Evolutionary conservation across 2,329 filamentous ascomycete species (phyloP), one percentile per base, ranked within the genome.

Genomic region (Fusarium humuli): DNA sequence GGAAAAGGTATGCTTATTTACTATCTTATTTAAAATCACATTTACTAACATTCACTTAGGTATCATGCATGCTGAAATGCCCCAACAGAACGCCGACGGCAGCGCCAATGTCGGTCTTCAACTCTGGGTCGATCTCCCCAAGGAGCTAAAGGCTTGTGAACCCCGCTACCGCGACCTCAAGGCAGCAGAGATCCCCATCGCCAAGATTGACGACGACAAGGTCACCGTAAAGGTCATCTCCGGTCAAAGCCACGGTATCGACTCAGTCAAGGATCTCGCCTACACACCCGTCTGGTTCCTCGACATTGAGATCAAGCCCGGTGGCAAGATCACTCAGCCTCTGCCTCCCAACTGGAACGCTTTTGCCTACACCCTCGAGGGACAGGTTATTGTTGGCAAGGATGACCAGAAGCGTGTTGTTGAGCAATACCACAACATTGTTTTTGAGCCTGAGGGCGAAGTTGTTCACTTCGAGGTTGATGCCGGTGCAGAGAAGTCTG

Each of bases 271-370:
- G 78, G 94, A 98, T 77, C 84, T 98, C 46, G 94, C 95, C 16
- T 98, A 98, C 81, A 98, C 95, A 3, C 96, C 96, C 0, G 94
- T 98, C n/a, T 98, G 95, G 95, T 86, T 97, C 67, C 85, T 98
- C 46, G 95, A 98, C 78, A 84, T 98, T 54, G 90, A 88, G 22
- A 88, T 98, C 56, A 83, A 89, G 75, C 94, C 94, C 0, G 95
- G 95, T 56, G 94, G 93, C 48, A 88, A 85, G 63, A 84, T 98
- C 71, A 85, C 84, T 23, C 95, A 98, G 82, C 80, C 87, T 7
- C 77, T 98, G 5, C 95, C 95, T 0, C 82, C 85, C 67, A 91
- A 90, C 29, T 98, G 94, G 93, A 98, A 97, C 79, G 90, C 93
- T 3, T 98, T 98, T 76, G 90, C 91, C 18, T 98, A 98, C 79